A percentile compares a stretch with the other conserved stretches of the same genome.
These are phyloP conservation scores for Suillus tomentosus DNA, from an alignment of 768 basidiomycete species.

Conservation along the genomic window DNA sequence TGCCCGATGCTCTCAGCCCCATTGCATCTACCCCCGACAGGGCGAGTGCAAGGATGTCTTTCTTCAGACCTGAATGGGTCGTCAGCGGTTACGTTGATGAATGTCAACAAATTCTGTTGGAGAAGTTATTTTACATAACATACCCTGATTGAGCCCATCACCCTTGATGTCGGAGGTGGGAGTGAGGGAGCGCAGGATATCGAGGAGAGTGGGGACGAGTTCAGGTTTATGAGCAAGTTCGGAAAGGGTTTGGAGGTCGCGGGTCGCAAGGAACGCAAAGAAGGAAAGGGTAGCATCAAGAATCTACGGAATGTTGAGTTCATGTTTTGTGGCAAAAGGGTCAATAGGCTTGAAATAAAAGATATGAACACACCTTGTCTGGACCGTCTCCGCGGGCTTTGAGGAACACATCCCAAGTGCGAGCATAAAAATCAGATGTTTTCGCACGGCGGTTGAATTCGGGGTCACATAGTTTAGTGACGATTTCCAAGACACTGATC, in stretches of 20 bases:
- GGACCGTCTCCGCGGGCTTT: conserved; percentile 59
- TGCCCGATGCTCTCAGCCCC: conserved; percentile 52
- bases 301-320: conserved; percentile 42
- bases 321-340: not conserved
- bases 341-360: not conserved
- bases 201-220: conserved; percentile 46
- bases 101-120: not conserved
- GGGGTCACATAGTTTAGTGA: conserved; percentile 67
- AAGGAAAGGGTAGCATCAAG: conserved; percentile 64
- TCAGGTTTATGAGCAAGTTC: conserved; percentile 49
- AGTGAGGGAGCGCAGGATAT: conserved; percentile 36
- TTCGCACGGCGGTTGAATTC: conserved; percentile 83
- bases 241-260: conserved; percentile 53
- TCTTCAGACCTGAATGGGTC: conserved; percentile 22
- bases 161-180: not conserved
- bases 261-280: conserved; percentile 63
- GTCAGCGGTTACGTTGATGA: not conserved
- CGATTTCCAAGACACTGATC: conserved; percentile 72
- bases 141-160: conserved; percentile 5
- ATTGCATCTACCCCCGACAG: conserved; percentile 36
- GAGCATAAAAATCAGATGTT: conserved; percentile 68
- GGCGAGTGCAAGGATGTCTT: conserved; percentile 54
- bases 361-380: conserved; percentile 52
- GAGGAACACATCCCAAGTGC: conserved; percentile 68
- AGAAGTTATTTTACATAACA: not conserved